Base-by-base conservation (phyloP, 202 grass and related monocot genomes). In the Sporobolus alterniflorus region DNA sequence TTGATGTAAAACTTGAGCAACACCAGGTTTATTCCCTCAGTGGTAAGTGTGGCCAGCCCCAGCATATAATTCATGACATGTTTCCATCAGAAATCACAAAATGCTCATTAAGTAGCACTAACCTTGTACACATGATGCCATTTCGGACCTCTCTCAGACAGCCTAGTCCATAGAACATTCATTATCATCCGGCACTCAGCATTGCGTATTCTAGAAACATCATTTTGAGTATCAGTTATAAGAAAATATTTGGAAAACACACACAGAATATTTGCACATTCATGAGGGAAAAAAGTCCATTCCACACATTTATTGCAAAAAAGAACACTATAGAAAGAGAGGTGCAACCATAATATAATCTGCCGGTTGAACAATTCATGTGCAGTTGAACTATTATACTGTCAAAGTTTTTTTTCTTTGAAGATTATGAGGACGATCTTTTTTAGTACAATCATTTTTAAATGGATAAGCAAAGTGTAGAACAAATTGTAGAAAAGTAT, bases 101-200 rank as follows among this genome's bases (percentile, higher is more conserved):
- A 72, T 84, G 62, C 30, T 66, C 56, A 73, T 62, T 41, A 48
- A 81, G 15, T 72, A 79, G n/a, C 13, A 74, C 72, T 20, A 80
- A 91, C 75, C 91, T 99, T 96, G 39, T 99, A 99, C 18, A 90
- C 93, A 82, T 99, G 93, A 28, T 91, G 93, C 97, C 97, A 99
- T 60, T 95, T 94, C 5, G 89, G 50, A 60, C 88, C 92, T 74
- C 85, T 85, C 71, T 99, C 97, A 29, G 83, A 64, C 51, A 99
- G 51, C 60, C 93, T 99, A 86, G 88, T 84, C 93, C 97, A 99
- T 48, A 99, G 83, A 24, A 94, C 97, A 92, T 83, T 85, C 97
- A 99, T 96, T 89, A 99, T 86, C 91, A 99, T 89, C 69, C 92
- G 97, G 80, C 97, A 99, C 31, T 99, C 93, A 73, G 88, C 43